Conservation (phyloP, 1,284 basidiomycete species). For the Fomitiporia mediterranea region DNA sequence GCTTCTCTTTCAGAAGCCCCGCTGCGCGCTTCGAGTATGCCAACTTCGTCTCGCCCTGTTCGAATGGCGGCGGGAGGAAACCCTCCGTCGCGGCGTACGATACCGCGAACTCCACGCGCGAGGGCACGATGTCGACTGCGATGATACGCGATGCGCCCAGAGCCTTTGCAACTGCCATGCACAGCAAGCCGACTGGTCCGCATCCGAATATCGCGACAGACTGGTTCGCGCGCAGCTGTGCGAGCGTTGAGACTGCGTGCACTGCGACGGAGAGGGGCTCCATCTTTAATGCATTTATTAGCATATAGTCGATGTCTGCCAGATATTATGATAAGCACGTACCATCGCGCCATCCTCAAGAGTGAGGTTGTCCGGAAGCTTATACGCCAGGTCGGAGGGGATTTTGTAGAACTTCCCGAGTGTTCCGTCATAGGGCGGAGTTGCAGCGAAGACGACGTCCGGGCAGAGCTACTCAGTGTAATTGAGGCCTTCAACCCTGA, state of each 20-base stretch:
- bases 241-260: conserved; percentile 81
- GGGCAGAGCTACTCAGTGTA: conserved; percentile 53
- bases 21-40: conserved; percentile 71
- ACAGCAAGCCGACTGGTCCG: conserved; percentile 89
- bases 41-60: conserved; percentile 61
- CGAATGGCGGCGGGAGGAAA: conserved; percentile 62
- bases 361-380: conserved; percentile 66
- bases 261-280: conserved; percentile 93
- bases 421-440: conserved; percentile 88
- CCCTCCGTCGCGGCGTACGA: conserved; percentile 83
- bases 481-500: conserved; percentile 24
- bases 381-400: conserved; percentile 70
- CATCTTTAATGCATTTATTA: conserved; percentile 49
- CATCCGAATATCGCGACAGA: conserved; percentile 82
- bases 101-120: conserved; percentile 85
- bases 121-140: conserved; percentile 80
- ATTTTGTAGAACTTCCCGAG: conserved; percentile 77
- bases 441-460: conserved; percentile 81
- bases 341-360: conserved; percentile 86
- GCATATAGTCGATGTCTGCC: background rate
- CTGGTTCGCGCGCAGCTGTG: conserved; percentile 66
- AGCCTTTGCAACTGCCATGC: conserved; percentile 90
- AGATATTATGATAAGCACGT: conserved; percentile 21
- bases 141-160: conserved; percentile 79
- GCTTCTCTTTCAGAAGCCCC: conserved; percentile 48